Conservation (phyloP, 306 rosid genomes). For the Quercus bicolor region DNA sequence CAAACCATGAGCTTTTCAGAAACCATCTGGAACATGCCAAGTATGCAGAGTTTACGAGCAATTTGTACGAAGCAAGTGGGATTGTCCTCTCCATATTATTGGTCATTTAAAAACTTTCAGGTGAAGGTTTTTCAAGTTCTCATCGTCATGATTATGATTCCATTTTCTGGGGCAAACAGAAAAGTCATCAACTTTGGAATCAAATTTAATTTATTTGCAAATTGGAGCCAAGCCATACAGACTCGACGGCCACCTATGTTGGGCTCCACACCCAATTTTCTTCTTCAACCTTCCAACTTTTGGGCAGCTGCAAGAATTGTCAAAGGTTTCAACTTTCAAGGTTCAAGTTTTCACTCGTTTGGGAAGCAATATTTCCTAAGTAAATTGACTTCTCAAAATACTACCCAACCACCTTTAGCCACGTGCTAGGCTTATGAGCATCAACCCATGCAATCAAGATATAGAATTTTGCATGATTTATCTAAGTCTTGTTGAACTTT, state of each 20-base stretch:
- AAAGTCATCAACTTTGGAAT: constrained; percentile 24
- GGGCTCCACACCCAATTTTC: constrained; percentile 23
- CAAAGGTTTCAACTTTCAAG: neutral
- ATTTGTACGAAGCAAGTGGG: neutral
- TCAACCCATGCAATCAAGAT: neutral
- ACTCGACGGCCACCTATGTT: constrained; percentile 17
- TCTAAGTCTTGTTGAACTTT: too few species aligned
- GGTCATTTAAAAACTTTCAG: neutral
- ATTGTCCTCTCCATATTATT: neutral
- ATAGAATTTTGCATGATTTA: too few species aligned
- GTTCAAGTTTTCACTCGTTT: neutral
- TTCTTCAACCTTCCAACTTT: neutral
- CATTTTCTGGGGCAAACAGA: constrained; percentile 33
- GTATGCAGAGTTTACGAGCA: neutral
- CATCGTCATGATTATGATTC: constrained; percentile 32
- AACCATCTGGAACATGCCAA: neutral
- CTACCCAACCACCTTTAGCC: neutral
- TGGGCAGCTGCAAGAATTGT: neutral
- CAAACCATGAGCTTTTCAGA: neutral
- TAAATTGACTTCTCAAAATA: neutral
- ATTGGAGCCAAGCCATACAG: constrained; percentile 1
- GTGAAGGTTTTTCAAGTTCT: constrained; percentile 13
- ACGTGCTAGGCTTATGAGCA: neutral
- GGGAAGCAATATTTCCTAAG: neutral
- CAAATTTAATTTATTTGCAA: constrained; percentile 7